Conservation (phyloP, 2,329 filamentous ascomycete species). For the Arthrocladium fulminans region DNA sequence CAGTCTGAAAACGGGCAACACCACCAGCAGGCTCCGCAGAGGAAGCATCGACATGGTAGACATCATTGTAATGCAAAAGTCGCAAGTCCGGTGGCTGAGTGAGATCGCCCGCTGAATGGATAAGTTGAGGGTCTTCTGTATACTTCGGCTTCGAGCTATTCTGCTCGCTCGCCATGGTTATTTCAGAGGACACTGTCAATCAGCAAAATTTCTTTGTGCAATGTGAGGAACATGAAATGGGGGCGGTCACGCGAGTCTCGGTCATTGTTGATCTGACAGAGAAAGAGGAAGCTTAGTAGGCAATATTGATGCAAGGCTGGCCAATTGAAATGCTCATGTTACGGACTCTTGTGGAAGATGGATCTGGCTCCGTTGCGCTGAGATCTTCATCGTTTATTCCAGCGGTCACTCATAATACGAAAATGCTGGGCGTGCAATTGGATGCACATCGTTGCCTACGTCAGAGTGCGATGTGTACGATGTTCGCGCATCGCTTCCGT, state of each 20-base stretch:
- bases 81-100: constrained; percentile 58
- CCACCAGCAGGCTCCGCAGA: constrained; percentile 60
- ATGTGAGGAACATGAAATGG: neutral
- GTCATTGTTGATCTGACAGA: neutral
- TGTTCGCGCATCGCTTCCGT: too few relatives aligned
- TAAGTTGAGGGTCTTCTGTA: constrained; percentile 6
- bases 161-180: neutral
- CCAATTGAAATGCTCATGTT: neutral
- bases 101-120: constrained; percentile 30
- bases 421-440: neutral
- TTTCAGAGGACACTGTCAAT: neutral
- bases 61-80: constrained; percentile 87
- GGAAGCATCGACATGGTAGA: constrained; percentile 68
- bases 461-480: too few relatives aligned
- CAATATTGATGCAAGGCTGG: neutral
- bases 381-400: neutral
- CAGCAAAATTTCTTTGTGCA: neutral
- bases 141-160: neutral
- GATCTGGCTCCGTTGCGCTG: neutral
- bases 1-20: constrained; percentile 67
- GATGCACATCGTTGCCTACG: neutral
- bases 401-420: neutral
- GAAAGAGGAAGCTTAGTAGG: neutral
- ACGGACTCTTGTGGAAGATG: neutral
- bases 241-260: neutral